Base-by-base conservation (phyloP, 1,284 basidiomycete species). In the Cutaneotrichosporon daszewskae region DNA sequence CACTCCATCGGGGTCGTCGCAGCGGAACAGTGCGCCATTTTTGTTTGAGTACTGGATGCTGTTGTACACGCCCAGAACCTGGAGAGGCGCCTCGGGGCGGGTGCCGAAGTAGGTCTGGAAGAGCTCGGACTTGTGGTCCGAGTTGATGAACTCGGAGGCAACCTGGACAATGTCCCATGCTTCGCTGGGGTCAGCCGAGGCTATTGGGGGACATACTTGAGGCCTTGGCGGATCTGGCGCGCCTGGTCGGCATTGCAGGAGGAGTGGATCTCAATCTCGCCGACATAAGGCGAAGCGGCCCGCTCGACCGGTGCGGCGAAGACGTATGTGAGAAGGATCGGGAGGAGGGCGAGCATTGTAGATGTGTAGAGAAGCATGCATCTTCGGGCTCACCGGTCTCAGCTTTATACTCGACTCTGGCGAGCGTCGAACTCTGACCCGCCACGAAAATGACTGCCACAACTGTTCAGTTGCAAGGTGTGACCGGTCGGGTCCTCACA, bases 1-100 rank as follows among this genome's bases (percentile, higher is more conserved):
- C 41, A 71, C 68, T 32, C 58, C 59, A 34, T 75, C 72, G 12
- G 58, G 54, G 52, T 75, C 55, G 47, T 75, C 72, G 49, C 73
- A 74, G 37, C 72, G 59, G 25, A 72, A 37, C 1, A 67, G 17
- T 3, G 66, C 60, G 16, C 63, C 66, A 8, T 56, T 37, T 54
- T 71, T 69, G 60, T 69, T 64, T 7, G 41, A 42, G 23, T 37
- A 36, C 33, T 72, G 44, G n/a, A 72, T 40, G 9, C 59, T 51
- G 11, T 66, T 58, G 42, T 55, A 69, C 16, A 64, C 59, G 10
- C 71, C 70, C 4, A 69, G 26, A 13, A 57, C 65, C 2, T 62
- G 49, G n/a, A 60, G 47, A 41, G 57, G 64, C 8, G 58, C 59
- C 14, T 46, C 46, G 12, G 50, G 40, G 13, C 54, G 54, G 23